phyloP scores from a whole-genome alignment of 139 green algal genomes.

The Pseudopediastrum boryanum region DNA sequence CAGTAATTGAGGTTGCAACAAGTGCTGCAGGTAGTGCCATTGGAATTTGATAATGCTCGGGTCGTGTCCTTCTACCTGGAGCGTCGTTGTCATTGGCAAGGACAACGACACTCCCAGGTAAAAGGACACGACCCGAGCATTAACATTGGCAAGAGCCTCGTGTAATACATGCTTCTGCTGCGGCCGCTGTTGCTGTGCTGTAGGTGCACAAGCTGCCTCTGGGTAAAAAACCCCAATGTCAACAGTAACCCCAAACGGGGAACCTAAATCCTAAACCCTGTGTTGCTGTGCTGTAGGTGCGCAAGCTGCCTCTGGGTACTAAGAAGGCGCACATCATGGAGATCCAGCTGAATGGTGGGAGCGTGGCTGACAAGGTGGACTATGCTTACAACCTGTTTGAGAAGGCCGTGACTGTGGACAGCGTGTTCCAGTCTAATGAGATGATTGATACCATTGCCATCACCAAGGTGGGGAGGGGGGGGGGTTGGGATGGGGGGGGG shows the following conservation, averaged over 20 bases:
- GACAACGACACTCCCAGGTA: too few relatives aligned
- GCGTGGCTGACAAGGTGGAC: constrained; percentile 94
- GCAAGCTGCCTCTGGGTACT: constrained; percentile 85
- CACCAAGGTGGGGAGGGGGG: constrained; percentile 72
- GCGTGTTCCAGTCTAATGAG: constrained; percentile 92
- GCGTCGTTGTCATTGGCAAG: too few relatives aligned
- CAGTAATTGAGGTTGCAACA: too few relatives aligned
- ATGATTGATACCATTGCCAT: constrained; percentile 99
- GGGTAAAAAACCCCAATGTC: too few relatives aligned
- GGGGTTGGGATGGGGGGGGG: too few relatives aligned
- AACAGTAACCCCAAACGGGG: too few relatives aligned
- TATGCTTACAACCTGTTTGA: constrained; percentile 94
- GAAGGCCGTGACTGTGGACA: constrained; percentile 83
- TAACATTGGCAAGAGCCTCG: too few relatives aligned
- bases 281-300: constrained; percentile 37
- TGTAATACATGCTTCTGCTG: too few relatives aligned
- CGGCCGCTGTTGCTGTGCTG: neutral
- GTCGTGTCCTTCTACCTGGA: too few relatives aligned
- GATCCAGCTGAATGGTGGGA: constrained; percentile 99
- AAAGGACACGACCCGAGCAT: too few relatives aligned
- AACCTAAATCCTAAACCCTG: neutral
- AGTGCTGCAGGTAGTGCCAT: too few relatives aligned
- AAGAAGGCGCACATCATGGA: constrained; percentile 99
- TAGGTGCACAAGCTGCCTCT: constrained; percentile 81
- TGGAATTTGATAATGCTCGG: too few relatives aligned